Base-by-base conservation (phyloP, 495 filamentous ascomycete species). In the Penicillium verhagenii region DNA sequence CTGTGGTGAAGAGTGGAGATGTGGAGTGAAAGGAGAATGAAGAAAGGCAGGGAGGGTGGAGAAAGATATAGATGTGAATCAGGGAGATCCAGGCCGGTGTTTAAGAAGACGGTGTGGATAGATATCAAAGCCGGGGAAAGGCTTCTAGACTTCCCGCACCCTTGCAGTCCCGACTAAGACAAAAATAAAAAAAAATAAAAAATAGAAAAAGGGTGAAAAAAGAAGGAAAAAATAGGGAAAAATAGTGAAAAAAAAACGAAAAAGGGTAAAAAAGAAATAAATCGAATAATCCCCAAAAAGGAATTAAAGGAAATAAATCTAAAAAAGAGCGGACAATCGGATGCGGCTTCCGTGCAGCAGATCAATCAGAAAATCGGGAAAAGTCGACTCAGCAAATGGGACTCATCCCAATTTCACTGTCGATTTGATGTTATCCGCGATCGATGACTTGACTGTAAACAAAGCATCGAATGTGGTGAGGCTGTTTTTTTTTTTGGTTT, bases 101-200 rank as follows among this genome's bases (percentile, higher is more conserved):
- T 59, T 56, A 60, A 59, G 59, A 49, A 53, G 57, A 57, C 47
- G 60, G 54, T 62, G 63, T 49, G 42, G 23, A 11, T 21, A 40
- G 56, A 23, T 55, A 56, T 54, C 57, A 63, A 64, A 66, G 61
- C 64, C 62, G 58, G 65, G 65, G 65, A 58, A 60, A 59, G 63
- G 50, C 62, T 68, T 68, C 65, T 68, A 68, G 65, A 63, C 59
- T 35, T 60, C 44, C 64, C 61, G 53, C 45, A 65, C 64, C 64
- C 64, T 67, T 67, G 61, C 64, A 67, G 61, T 31, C 46, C 38
- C 40, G 47, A 53, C 46, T 56, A 53, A 59, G 55, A 64, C 53
- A 61, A 59, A 54, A 52, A 16, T 26, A 47, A 47, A 35, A 45
- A 40, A 49, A 44, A 49, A 53, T 26, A 47, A 47, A 35, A 45